phyloP scores from a whole-genome alignment of 1,284 basidiomycete species.

The Irpex lacteus region DNA sequence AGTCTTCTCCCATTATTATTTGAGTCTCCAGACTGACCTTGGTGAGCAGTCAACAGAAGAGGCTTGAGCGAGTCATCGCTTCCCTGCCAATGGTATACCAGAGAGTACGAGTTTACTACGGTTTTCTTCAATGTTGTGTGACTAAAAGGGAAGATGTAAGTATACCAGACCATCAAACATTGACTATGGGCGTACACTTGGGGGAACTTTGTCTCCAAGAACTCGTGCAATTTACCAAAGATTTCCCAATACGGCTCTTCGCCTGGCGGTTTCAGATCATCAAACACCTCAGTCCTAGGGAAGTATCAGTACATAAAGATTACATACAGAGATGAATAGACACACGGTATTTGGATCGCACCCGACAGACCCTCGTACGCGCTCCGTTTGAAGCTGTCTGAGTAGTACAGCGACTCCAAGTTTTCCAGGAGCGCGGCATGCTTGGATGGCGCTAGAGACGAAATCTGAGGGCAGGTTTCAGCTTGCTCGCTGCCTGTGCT shows the following conservation, averaged over 20 bases:
- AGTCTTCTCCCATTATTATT: neutral
- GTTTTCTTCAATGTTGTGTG: conserved; percentile 50
- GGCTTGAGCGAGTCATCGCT: conserved; percentile 56
- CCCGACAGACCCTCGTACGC: conserved; percentile 41
- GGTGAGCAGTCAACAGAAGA: conserved; percentile 62
- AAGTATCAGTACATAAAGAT: neutral
- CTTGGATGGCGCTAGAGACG: conserved; percentile 25
- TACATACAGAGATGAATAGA: conserved; percentile 2
- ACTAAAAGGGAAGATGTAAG: conserved; percentile 26
- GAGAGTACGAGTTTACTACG: conserved; percentile 60
- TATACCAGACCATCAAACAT: conserved; percentile 5
- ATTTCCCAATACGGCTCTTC: conserved; percentile 44
- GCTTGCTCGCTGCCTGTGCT: neutral
- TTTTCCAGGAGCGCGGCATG: conserved; percentile 29
- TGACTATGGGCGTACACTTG: conserved; percentile 29
- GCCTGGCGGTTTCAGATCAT: conserved; percentile 31
- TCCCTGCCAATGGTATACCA: conserved; percentile 67
- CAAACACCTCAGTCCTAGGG: conserved; percentile 28
- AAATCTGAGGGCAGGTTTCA: conserved; percentile 25
- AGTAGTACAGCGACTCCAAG: conserved; percentile 33
- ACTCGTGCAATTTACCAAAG: conserved; percentile 39
- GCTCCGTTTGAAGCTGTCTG: conserved; percentile 34
- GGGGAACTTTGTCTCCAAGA: conserved; percentile 39
- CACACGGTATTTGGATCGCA: conserved; percentile 44
- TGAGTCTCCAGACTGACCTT: conserved; percentile 39